phyloP scores from a whole-genome alignment of 768 basidiomycete genomes.

The Daedalea quercina region DNA sequence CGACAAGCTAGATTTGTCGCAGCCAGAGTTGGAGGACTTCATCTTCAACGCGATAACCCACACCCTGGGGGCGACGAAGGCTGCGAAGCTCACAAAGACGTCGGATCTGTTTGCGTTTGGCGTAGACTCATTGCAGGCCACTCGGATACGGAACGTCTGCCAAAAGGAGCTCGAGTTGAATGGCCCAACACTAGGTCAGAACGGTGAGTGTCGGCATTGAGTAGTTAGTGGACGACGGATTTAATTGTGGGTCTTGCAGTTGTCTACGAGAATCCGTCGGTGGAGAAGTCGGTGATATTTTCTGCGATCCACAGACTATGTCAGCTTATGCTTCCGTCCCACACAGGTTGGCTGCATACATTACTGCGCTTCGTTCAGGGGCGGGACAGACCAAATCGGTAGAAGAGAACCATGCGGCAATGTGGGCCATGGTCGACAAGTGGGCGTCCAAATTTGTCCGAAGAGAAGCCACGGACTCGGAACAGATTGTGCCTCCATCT shows the following conservation, averaged over 20 bases:
- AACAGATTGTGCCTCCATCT: background rate
- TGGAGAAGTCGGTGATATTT: constrained; percentile 25
- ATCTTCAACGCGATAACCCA: constrained; percentile 28
- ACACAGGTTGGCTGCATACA: constrained; percentile 33
- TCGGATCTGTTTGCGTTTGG: constrained; percentile 42
- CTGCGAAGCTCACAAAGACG: constrained; percentile 21
- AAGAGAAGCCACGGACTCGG: background rate
- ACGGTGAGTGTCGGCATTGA: constrained; percentile 20
- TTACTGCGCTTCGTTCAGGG: constrained; percentile 30
- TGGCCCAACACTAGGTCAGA: constrained; percentile 28
- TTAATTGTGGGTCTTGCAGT: constrained; percentile 17
- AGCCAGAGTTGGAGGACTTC: constrained; percentile 29
- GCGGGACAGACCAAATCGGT: constrained; percentile 13
- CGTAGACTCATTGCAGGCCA: constrained; percentile 47
- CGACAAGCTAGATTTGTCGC: constrained; percentile 20
- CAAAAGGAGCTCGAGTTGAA: constrained; percentile 33
- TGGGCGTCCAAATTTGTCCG: constrained; percentile 19
- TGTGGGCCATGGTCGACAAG: constrained; percentile 42
- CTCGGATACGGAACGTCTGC: constrained; percentile 41
- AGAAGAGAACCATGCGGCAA: constrained; percentile 28
- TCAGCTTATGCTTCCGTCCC: constrained; percentile 1
- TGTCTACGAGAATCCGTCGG: constrained; percentile 45
- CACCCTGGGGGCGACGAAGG: constrained; percentile 28
- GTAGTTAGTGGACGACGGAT: background rate
- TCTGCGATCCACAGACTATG: constrained; percentile 1